Base-by-base conservation (phyloP, 2,329 filamentous ascomycete genomes). In the Alternaria sp. region DNA sequence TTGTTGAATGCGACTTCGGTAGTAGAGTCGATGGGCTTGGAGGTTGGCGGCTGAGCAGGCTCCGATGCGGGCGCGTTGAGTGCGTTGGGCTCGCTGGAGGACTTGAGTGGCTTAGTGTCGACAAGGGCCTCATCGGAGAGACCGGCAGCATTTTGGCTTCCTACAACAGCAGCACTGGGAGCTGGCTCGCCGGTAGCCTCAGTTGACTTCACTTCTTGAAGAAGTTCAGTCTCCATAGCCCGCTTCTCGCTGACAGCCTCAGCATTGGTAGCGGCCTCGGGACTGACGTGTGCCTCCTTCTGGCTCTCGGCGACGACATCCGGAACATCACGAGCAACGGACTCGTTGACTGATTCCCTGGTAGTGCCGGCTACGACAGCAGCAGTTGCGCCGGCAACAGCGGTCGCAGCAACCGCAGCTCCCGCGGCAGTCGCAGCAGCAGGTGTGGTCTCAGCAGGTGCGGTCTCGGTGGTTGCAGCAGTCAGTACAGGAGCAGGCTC, bases 281-380 rank as follows among this genome's bases (percentile, higher is more conserved):
- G 87, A 17, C 83, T 82, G 44, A 83, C 83, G 61, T 87, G 80
- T 11, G 90, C 89, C 75, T 89, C 86, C 71, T 88, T 83, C 74
- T 93, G 90, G 80, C 89, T 92, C 74, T 93, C 87, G 75, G 88
- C 89, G 59, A 93, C 91, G 30, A 91, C 80, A 56, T 86, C 85
- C 23, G 89, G 89, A 17, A 78, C 67, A 56, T 73, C 77, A 44
- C 75, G 73, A 44, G 77, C 76, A 64, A 81, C 76, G 51, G 61
- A 71, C 30, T 67, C 67, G 1, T 65, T 58, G 46, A 81, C 76
- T 51, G 61, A 72, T 26, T 67, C 67, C 1, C 63, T 58, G 46
- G 43, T 28, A 10, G 47, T 23, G 36, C 28, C 61, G 36, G 60
- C 52, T 19, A 61, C 26, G 15, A 51, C 61, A 46, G 60, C 52